Conservation (phyloP, 805 yeast genomes). For the Wickerhamomyces sydowiorum region DNA sequence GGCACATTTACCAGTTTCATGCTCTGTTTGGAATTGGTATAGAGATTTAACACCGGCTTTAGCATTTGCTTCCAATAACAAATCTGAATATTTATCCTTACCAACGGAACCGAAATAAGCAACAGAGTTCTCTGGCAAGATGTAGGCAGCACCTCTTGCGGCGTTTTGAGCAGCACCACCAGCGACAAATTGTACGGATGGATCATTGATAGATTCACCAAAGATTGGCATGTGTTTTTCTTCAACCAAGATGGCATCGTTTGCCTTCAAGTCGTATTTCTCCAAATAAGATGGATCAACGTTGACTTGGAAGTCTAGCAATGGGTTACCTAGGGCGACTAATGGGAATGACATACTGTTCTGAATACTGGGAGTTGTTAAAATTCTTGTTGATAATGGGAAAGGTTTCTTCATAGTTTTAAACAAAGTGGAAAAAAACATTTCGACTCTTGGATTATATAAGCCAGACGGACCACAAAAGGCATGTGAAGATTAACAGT, state of each 20-base stretch:
- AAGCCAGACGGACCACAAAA: too few relatives aligned
- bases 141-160: slow-evolving; percentile 96
- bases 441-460: too few relatives aligned
- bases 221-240: slow-evolving; percentile 82
- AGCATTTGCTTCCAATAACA: slow-evolving; percentile 75
- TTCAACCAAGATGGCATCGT: slow-evolving; percentile 87
- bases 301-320: slow-evolving; percentile 80
- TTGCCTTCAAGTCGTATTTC: slow-evolving; percentile 80
- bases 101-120: slow-evolving; percentile 97
- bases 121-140: slow-evolving; percentile 76
- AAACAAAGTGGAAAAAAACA: too few relatives aligned
- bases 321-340: slow-evolving; percentile 89
- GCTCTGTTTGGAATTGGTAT: slow-evolving; percentile 72
- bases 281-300: slow-evolving; percentile 62
- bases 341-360: slow-evolving; percentile 53
- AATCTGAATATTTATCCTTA: slow-evolving; percentile 79
- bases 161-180: slow-evolving; percentile 99
- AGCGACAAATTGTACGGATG: slow-evolving; percentile 70
- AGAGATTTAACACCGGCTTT: slow-evolving; percentile 83
- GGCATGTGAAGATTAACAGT: too few relatives aligned
- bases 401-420: too few relatives aligned
- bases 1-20: slow-evolving; percentile 97
- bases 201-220: slow-evolving; percentile 63
- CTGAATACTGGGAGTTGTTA: not conserved
- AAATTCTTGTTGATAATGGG: not conserved